A percentile compares a stretch with the other conserved stretches of the same genome.
Conservation (phyloP, 106 monocot genomes). For the Dendrobium catenatum region DNA sequence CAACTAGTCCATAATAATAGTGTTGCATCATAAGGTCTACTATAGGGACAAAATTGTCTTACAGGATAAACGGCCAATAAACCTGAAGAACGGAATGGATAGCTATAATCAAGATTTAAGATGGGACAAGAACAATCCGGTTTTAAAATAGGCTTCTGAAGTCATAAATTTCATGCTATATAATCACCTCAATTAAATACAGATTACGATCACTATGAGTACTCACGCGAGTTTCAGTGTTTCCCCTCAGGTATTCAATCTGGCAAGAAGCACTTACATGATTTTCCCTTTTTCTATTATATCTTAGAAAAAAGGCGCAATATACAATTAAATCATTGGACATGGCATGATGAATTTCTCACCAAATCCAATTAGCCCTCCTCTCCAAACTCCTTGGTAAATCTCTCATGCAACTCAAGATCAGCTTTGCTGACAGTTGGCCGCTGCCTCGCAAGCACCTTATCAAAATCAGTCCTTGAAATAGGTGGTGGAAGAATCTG, state of each 20-base stretch:
- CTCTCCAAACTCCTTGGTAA: constrained; percentile 80
- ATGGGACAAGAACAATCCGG: too few relatives aligned
- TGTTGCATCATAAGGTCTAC: too few relatives aligned
- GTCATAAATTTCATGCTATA: not conserved
- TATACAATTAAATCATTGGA: not conserved
- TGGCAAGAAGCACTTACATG: too few relatives aligned
- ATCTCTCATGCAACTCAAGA: constrained; percentile 69
- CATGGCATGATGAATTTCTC: not conserved
- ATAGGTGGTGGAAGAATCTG: constrained; percentile 79
- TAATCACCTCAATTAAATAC: not conserved
- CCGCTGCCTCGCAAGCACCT: constrained; percentile 63
- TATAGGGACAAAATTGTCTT: too few relatives aligned
- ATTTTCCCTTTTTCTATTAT: not conserved
- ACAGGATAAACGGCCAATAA: too few relatives aligned
- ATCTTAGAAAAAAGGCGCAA: not conserved
- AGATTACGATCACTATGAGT: not conserved
- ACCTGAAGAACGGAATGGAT: too few relatives aligned
- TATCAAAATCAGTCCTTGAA: constrained; percentile 55
- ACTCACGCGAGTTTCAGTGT: not conserved
- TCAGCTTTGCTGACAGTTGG: constrained; percentile 71
- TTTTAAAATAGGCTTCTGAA: too few relatives aligned
- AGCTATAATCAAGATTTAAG: too few relatives aligned
- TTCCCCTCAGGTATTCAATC: too few relatives aligned
- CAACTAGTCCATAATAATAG: too few relatives aligned
- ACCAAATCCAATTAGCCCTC: constrained; percentile 33